Base-by-base conservation (phyloP, 2,329 filamentous ascomycete species). In the Thelonectria olida region DNA sequence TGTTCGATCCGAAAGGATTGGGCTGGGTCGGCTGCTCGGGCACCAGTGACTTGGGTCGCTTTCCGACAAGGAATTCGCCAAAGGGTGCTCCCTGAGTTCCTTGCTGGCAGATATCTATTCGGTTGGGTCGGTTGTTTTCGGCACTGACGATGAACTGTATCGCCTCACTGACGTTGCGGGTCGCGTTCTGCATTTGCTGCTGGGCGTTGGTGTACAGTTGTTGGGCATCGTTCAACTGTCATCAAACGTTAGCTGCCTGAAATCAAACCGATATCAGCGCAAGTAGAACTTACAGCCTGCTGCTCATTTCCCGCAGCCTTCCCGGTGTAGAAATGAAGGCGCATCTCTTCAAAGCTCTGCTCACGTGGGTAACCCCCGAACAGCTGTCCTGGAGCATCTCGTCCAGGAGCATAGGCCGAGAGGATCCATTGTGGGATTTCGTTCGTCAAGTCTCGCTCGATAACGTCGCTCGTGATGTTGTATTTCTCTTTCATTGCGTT, bases 341-440 rank as follows among this genome's bases (percentile, higher is more conserved):
- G 86, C 74, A 97, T 85, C 77, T 98, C 95, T 75, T 98, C 95
- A 39, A 91, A 90, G 72, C 93, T 97, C 75, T 93, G 90, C 75
- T 98, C 95, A 17, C 93, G 85, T 6, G 87, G 83, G 44, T 83
- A 84, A 2, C 93, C 93, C 53, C 93, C 93, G 71, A 97, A 94
- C 1, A 97, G 83, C 76, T 97, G 93, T 17, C 88, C 87, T 0
- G 94, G 94, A 2, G 91, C 88, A 68, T 93, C 87, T 70, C 82
- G 85, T 4, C 90, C 91, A 0, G 94, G 93, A 0, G 89, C 92
- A 76, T 97, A 98, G 20, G 90, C 85, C 1, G 94, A 97, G 22
- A 97, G 84, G 5, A 96, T 90, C 91, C 94, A 98, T 82, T 87
- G 80, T 17, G 95, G 95, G 8, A 85, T 84, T 62, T 96, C 92